Conservation (phyloP, 1,284 basidiomycete species). For the Rhodofomes roseus region DNA sequence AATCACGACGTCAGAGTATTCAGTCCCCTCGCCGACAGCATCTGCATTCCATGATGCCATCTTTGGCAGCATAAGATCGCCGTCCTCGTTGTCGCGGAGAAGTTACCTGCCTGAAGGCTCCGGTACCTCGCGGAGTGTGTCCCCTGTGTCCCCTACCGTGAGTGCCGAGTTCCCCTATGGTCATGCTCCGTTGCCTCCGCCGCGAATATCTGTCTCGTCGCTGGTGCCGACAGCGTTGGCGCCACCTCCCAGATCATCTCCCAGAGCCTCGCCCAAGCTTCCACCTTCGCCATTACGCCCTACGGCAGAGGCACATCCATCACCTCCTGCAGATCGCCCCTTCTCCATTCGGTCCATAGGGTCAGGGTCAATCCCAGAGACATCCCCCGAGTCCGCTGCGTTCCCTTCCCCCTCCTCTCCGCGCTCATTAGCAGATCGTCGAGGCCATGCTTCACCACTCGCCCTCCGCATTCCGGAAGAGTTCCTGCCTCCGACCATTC, state of each 20-base stretch:
- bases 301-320: neutral
- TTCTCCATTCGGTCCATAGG: neutral
- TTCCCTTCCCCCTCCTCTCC: slow-evolving; percentile 1
- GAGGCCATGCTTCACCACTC: slow-evolving; percentile 19
- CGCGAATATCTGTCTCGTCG: slow-evolving; percentile 42
- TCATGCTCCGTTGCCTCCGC: slow-evolving; percentile 49
- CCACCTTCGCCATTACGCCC: neutral
- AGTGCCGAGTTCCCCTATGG: slow-evolving; percentile 30
- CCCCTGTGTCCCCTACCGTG: slow-evolving; percentile 8
- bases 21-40: slow-evolving; percentile 58
- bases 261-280: slow-evolving; percentile 19
- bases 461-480: slow-evolving; percentile 26
- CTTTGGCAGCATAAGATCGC: slow-evolving; percentile 30
- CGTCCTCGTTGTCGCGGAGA: slow-evolving; percentile 32
- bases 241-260: slow-evolving; percentile 54
- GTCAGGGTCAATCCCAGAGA: neutral
- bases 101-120: slow-evolving; percentile 24
- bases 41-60: slow-evolving; percentile 68
- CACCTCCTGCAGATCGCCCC: neutral
- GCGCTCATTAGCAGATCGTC: slow-evolving; percentile 22
- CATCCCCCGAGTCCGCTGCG: neutral
- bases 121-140: slow-evolving; percentile 19
- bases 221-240: slow-evolving; percentile 36
- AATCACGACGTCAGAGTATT: slow-evolving; percentile 54
- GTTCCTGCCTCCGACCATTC: slow-evolving; percentile 20